phyloP scores from a whole-genome alignment of 2,329 filamentous ascomycete species.

The Pyricularia pennisetigena region DNA sequence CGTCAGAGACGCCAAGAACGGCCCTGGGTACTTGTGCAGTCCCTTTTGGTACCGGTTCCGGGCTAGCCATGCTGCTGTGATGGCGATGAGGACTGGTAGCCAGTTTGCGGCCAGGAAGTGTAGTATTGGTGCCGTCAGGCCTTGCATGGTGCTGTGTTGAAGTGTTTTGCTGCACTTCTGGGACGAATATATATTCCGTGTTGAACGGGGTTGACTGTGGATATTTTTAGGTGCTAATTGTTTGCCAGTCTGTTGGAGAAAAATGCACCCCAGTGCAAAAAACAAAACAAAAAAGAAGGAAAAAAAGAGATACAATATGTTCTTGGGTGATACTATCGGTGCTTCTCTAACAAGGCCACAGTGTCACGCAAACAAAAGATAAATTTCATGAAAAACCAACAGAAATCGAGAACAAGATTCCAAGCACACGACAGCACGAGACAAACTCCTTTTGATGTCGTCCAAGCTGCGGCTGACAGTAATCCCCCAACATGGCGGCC shows the following conservation, averaged over 20 bases:
- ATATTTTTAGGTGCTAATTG: too few relatives aligned
- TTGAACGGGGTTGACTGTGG: background rate
- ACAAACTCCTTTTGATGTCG: background rate
- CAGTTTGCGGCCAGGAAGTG: slow-evolving; percentile 30
- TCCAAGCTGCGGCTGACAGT: background rate
- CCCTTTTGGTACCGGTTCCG: slow-evolving; percentile 43
- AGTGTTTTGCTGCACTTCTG: background rate
- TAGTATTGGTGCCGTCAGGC: slow-evolving; percentile 24
- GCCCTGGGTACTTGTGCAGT: slow-evolving; percentile 64
- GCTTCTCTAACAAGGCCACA: too few relatives aligned
- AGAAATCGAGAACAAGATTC: too few relatives aligned
- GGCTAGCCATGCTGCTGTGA: slow-evolving; percentile 29
- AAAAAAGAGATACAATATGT: too few relatives aligned
- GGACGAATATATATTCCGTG: background rate
- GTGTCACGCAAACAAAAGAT: too few relatives aligned
- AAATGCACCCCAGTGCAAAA: too few relatives aligned
- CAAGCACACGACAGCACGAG: background rate
- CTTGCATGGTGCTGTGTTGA: slow-evolving; percentile 10
- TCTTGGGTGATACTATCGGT: too few relatives aligned
- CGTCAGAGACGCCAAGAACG: slow-evolving; percentile 55
- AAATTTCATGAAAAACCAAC: too few relatives aligned
- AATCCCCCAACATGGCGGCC: background rate
- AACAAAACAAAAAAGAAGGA: too few relatives aligned
- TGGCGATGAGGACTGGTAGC: slow-evolving; percentile 23
- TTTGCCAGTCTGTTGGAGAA: background rate